Evolutionary conservation across 163 green algal species (phyloP), one percentile per base, ranked within the genome.

Genomic region (Scenedesmus sp.): DNA sequence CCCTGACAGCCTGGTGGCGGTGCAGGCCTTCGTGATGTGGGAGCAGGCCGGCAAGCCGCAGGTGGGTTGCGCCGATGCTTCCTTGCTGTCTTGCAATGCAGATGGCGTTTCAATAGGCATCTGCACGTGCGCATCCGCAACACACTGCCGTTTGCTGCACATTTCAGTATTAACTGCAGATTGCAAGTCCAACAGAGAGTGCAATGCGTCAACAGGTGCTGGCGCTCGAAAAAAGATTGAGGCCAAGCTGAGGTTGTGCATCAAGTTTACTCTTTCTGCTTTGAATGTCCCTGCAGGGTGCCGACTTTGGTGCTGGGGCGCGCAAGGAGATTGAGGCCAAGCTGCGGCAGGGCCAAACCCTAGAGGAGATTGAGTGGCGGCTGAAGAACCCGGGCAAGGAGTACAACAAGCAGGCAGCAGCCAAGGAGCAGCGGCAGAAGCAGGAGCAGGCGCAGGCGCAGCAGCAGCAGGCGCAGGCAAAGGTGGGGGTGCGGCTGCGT

Each of bases 11-110:
- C 89, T 97, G 73, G 59, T 99, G 6, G 92, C 92, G 8, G 91
- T 98, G 34, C 93, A 98, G 92, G 97, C 98, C 0, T 99, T 98
- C 94, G 85, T 98, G 4, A 93, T 99, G 93, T 99, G 98, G 98
- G 97, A 99, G 93, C 73, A 96, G 81, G 94, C 96, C 6, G 98
- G 98, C 57, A 97, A 97, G 91, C 98, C 97, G 4, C 95, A 93
- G 90, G 90, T 92, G 81, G 8, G 88, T 12, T 4, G 34, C 16
- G n/a, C 3, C 64, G 86, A 7, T 8, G 59, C 57, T 18, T 81
- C 18, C 10, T 15, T 23, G 57, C 6, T 87, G 82, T 87, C 9
- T 7, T 46, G 34, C 34, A 46, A 4, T 16, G 66, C 15, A 55
- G 73, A 20, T 82, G 34, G 34, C 34, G 73, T 82, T 26, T 13